Conservation (phyloP, 2,329 filamentous ascomycete species). For the Talaromyces sp. region DNA sequence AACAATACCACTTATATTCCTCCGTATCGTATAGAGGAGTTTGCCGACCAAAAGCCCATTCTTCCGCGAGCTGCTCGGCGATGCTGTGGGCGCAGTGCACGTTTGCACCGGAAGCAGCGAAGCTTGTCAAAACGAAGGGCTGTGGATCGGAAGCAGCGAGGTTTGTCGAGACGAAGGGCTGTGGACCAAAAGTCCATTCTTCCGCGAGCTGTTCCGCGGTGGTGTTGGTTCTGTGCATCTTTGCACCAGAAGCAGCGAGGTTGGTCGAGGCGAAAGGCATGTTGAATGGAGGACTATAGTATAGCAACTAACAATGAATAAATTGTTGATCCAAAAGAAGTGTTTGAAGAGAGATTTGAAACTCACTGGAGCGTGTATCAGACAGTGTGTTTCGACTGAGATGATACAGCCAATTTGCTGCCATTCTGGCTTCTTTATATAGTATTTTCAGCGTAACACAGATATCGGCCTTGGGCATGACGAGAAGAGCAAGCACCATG, state of each 20-base stretch:
- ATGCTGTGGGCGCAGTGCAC: not conserved
- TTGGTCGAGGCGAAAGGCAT: not conserved
- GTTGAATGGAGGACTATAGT: not conserved
- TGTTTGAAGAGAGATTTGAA: not conserved
- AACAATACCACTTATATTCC: conserved; percentile 2
- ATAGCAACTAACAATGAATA: not conserved
- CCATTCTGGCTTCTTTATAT: not conserved
- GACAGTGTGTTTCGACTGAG: not conserved
- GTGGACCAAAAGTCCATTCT: not conserved
- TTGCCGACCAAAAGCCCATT: not conserved
- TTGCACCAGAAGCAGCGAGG: too few relatives aligned
- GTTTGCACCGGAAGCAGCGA: not conserved
- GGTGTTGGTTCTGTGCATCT: too few relatives aligned
- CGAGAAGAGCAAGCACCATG: not conserved
- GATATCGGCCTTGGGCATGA: not conserved
- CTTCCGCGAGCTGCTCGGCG: not conserved
- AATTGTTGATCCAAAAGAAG: not conserved
- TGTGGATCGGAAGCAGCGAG: too few relatives aligned
- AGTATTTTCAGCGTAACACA: not conserved
- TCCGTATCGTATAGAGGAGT: not conserved
- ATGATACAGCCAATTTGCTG: not conserved
- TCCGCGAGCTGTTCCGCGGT: not conserved
- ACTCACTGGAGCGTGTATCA: not conserved
- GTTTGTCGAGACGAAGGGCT: too few relatives aligned
- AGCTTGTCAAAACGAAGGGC: not conserved